phyloP scores from a whole-genome alignment of 371 early-diverging fungal species.

The Choanephora cucurbitarum region DNA sequence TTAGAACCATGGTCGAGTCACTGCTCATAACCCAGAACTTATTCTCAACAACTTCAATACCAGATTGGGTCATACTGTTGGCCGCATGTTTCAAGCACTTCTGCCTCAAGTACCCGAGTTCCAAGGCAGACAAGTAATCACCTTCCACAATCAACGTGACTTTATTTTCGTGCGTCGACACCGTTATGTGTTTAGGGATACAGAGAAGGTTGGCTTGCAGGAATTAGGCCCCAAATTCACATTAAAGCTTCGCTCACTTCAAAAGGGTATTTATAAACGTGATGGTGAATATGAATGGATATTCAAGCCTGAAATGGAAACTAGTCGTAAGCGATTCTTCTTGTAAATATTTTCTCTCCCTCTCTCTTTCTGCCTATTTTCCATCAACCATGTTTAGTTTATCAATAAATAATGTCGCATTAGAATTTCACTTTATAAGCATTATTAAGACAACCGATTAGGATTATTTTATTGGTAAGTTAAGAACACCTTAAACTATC shows the following conservation, averaged over 20 bases:
- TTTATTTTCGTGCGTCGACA: slow-evolving; percentile 99
- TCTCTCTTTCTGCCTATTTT: not conserved
- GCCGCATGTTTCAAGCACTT: slow-evolving; percentile 93
- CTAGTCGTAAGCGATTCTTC: slow-evolving; percentile 83
- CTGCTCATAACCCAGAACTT: slow-evolving; percentile 92
- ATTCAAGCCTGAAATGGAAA: slow-evolving; percentile 87
- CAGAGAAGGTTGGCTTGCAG: slow-evolving; percentile 89
- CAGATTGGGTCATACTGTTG: slow-evolving; percentile 95
- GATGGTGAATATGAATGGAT: slow-evolving; percentile 96
- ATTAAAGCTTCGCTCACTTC: slow-evolving; percentile 90
- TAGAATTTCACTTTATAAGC: too few species aligned
- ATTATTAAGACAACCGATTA: not conserved
- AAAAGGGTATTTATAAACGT: slow-evolving; percentile 91
- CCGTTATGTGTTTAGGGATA: slow-evolving; percentile 90
- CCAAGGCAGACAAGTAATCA: slow-evolving; percentile 93
- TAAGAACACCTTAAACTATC: too few species aligned
- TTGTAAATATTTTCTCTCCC: slow-evolving; percentile 41
- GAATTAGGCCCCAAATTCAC: slow-evolving; percentile 98
- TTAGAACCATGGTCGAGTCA: slow-evolving; percentile 83
- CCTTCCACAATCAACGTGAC: slow-evolving; percentile 99
- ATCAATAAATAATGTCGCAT: too few species aligned
- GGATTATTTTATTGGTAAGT: not conserved
- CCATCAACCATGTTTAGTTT: not conserved
- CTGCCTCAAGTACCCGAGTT: slow-evolving; percentile 98
- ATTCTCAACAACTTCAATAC: slow-evolving; percentile 98